These are phyloP conservation scores for Pichia pseudocactophila DNA, from an alignment of 805 yeast genomes.

Conservation along the genomic window DNA sequence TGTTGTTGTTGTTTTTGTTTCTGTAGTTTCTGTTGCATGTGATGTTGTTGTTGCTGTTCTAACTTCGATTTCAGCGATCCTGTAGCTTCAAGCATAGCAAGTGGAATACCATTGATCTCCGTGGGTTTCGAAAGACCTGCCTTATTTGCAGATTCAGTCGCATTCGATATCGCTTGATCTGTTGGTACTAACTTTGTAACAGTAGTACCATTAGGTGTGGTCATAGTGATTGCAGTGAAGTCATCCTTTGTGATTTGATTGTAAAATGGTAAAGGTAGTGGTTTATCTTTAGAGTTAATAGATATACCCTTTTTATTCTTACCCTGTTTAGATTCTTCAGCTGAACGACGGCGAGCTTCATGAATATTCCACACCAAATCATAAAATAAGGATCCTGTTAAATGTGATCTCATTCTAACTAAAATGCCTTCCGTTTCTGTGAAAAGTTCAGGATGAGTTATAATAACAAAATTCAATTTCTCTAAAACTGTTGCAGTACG, in stretches of 20 bases:
- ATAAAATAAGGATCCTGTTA: constrained; percentile 84
- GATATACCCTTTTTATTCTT: background rate
- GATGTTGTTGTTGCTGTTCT: background rate
- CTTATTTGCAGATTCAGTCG: constrained; percentile 48
- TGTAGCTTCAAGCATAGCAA: constrained; percentile 63
- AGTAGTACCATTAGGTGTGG: constrained; percentile 89
- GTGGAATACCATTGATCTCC: constrained; percentile 32
- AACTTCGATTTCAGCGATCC: constrained; percentile 42
- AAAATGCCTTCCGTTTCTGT: constrained; percentile 56
- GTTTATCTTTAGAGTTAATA: constrained; percentile 21
- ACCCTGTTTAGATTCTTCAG: constrained; percentile 29
- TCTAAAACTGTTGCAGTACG: constrained; percentile 88
- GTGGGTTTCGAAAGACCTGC: constrained; percentile 44
- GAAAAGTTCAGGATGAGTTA: constrained; percentile 80
- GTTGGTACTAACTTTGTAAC: constrained; percentile 85
- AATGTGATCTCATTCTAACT: constrained; percentile 81
- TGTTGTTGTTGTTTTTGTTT: background rate
- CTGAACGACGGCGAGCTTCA: constrained; percentile 74
- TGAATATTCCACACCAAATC: constrained; percentile 92
- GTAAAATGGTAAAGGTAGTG: constrained; percentile 79
- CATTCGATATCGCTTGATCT: constrained; percentile 59
- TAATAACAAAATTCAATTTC: constrained; percentile 75
- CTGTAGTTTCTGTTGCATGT: background rate
- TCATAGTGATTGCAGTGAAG: constrained; percentile 73
- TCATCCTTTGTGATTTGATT: constrained; percentile 86